Evolutionary conservation across 106 monocot genomes (phyloP).

Genomic region (Platanthera zijinensis): DNA sequence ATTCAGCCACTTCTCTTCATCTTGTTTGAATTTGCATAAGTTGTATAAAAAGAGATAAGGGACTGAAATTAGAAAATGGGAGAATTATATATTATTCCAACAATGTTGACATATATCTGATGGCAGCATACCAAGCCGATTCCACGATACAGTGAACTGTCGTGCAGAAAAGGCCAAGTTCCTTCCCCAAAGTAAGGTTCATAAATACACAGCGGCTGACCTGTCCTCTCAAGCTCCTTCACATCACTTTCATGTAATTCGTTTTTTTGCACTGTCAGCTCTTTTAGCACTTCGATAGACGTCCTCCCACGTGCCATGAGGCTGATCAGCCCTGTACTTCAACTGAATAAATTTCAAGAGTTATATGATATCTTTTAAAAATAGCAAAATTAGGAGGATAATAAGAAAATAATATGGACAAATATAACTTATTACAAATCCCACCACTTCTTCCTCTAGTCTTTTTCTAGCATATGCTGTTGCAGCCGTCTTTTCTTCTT

Average conservation of each 20-base stretch:
- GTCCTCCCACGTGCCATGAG: constrained; percentile 95
- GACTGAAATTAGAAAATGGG: background rate
- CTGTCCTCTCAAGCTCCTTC: constrained; percentile 89
- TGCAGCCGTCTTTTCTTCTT: constrained; percentile 54
- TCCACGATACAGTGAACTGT: constrained; percentile 87
- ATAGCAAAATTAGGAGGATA: constrained; percentile 5
- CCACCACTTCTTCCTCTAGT: constrained; percentile 90
- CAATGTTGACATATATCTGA: background rate
- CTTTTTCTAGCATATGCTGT: constrained; percentile 38
- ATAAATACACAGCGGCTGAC: constrained; percentile 94
- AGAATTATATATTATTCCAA: background rate
- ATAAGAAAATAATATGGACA: constrained; percentile 8
- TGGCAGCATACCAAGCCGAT: constrained; percentile 70
- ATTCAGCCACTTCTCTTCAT: background rate
- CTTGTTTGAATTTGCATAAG: background rate
- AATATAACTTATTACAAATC: constrained; percentile 1
- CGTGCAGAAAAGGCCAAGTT: constrained; percentile 86
- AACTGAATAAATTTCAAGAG: constrained; percentile 51
- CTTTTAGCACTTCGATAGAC: constrained; percentile 80
- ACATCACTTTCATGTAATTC: constrained; percentile 91
- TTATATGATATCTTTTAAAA: constrained; percentile 17
- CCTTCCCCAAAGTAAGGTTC: constrained; percentile 98
- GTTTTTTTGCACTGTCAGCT: constrained; percentile 72
- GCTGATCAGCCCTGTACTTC: constrained; percentile 70
- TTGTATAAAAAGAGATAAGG: background rate